phyloP scores from a whole-genome alignment of 257 asterid genomes.

The Rehmannia glutinosa region DNA sequence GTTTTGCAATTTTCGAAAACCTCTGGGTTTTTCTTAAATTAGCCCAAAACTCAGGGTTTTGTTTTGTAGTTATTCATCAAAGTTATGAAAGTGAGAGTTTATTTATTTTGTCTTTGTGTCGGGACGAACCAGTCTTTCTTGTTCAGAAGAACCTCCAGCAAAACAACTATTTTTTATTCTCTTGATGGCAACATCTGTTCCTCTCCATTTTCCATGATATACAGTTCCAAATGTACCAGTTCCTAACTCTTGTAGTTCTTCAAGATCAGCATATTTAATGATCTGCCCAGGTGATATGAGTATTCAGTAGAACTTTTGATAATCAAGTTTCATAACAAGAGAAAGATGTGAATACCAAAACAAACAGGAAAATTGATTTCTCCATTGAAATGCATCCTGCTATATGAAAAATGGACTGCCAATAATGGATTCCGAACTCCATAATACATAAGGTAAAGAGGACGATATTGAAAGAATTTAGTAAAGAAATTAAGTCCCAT shows the following conservation, averaged over 20 bases:
- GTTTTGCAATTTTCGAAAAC: too few relatives aligned
- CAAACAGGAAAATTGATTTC: neutral
- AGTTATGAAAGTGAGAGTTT: neutral
- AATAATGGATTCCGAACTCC: neutral
- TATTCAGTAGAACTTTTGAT: neutral
- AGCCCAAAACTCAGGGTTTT: neutral
- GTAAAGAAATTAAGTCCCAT: neutral
- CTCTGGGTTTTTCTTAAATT: slow-evolving; percentile 38
- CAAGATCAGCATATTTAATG: slow-evolving; percentile 37
- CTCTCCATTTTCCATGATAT: slow-evolving; percentile 47
- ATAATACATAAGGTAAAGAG: neutral
- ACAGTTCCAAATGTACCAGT: slow-evolving; percentile 49
- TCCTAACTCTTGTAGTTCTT: slow-evolving; percentile 40
- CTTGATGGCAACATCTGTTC: slow-evolving; percentile 44
- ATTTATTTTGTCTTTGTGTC: neutral
- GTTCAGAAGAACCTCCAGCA: slow-evolving; percentile 36
- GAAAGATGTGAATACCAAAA: neutral
- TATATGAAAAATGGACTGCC: neutral
- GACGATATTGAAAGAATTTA: neutral
- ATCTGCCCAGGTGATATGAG: slow-evolving; percentile 22
- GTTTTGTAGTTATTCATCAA: too few relatives aligned
- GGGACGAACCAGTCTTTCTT: slow-evolving; percentile 38
- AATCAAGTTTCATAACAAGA: neutral
- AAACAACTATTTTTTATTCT: slow-evolving; percentile 40
- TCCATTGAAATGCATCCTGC: neutral